Conservation (phyloP, 371 early-diverging fungal genomes). For the Funneliformis caledonium region DNA sequence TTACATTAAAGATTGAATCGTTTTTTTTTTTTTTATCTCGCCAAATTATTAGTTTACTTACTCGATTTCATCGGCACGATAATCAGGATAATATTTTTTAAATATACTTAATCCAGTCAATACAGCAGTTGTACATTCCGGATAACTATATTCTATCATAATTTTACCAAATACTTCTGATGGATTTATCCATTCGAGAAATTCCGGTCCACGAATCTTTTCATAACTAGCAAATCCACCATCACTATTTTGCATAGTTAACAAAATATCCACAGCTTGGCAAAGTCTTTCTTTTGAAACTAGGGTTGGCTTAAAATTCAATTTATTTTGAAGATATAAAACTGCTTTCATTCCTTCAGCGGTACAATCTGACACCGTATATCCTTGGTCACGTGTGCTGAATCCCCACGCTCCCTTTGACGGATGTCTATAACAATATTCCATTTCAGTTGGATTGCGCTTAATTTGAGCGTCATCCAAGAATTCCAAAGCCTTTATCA, state of each 20-base stretch:
- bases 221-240: constrained; percentile 96
- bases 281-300: constrained; percentile 68
- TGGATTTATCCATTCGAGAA: constrained; percentile 90
- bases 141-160: constrained; percentile 97
- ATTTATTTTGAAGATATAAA: constrained; percentile 72
- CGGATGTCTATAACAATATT: constrained; percentile 78
- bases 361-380: constrained; percentile 96
- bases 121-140: constrained; percentile 96
- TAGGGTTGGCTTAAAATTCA: constrained; percentile 52
- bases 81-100: constrained; percentile 74
- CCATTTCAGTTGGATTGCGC: constrained; percentile 66
- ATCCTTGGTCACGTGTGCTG: constrained; percentile 91
- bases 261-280: constrained; percentile 88
- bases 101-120: constrained; percentile 85
- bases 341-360: constrained; percentile 93
- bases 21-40: neutral
- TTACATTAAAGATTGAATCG: neutral
- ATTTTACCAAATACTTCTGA: constrained; percentile 91
- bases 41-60: constrained; percentile 44
- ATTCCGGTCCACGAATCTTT: constrained; percentile 72
- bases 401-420: constrained; percentile 97
- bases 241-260: constrained; percentile 89
- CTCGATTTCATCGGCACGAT: constrained; percentile 84
- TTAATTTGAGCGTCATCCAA: constrained; percentile 90
- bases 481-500: constrained; percentile 78